Conservation (phyloP, 148 eudicot species). For the Vaccinium vitisidaea region DNA sequence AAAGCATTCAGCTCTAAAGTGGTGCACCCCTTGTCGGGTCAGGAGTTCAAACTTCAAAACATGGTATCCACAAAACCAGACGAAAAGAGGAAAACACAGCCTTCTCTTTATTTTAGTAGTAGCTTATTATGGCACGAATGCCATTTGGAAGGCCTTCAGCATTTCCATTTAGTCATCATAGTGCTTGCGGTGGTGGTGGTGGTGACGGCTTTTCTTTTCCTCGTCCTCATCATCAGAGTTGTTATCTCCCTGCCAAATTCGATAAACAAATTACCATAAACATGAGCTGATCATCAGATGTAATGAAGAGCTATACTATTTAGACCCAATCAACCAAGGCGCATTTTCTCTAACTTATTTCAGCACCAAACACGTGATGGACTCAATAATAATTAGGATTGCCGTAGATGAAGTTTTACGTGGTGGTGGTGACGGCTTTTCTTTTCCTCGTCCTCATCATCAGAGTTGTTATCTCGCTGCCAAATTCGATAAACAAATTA, state of each 20-base stretch:
- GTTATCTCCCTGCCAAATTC: conserved; percentile 33
- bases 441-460: conserved; percentile 35
- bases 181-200: conserved; percentile 37
- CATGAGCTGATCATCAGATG: not conserved
- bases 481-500: conserved; percentile 1
- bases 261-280: not conserved
- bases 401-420: not conserved
- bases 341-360: not conserved
- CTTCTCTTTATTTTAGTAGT: conserved; percentile 13
- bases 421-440: conserved; percentile 26
- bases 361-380: not conserved
- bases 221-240: conserved; percentile 36
- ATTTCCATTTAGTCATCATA: conserved; percentile 35
- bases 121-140: not conserved
- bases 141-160: not conserved
- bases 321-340: not conserved
- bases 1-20: too few species aligned
- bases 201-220: conserved; percentile 26
- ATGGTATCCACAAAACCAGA: not conserved
- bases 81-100: not conserved
- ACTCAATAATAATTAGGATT: not conserved
- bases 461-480: conserved; percentile 41
- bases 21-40: too few species aligned
- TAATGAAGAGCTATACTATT: not conserved
- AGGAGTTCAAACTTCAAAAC: too few species aligned